Evolutionary conservation across 148 eudicot species (phyloP).

Genomic region (Rhododendron williamsianum): DNA sequence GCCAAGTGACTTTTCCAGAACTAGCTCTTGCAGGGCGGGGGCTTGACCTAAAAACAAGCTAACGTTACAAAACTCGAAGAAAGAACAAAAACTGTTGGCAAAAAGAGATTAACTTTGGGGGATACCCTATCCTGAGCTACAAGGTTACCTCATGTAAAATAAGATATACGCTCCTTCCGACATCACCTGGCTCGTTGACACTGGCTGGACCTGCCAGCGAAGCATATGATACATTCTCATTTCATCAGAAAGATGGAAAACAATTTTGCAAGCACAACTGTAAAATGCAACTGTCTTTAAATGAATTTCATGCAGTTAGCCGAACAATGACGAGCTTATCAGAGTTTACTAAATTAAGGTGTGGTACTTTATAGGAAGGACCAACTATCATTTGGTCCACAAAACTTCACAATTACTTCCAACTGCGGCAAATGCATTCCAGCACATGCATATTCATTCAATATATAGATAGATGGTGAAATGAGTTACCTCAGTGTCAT

Average conservation of each 20-base stretch:
- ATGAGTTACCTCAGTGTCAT: conserved; percentile 70
- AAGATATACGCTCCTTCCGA: conserved; percentile 94
- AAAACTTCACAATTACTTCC: background rate
- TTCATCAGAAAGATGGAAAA: background rate
- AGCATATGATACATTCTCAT: conserved; percentile 7
- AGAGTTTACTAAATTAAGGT: background rate
- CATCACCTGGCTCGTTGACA: conserved; percentile 74
- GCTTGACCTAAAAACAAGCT: conserved; percentile 40
- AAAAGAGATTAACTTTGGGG: background rate
- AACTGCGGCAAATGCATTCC: background rate
- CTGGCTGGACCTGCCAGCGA: conserved; percentile 66
- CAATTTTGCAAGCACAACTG: background rate
- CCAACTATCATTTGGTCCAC: background rate
- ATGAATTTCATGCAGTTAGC: background rate
- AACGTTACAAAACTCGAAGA: background rate
- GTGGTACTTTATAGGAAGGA: background rate
- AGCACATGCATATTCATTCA: background rate
- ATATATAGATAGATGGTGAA: background rate
- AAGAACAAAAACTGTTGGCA: background rate
- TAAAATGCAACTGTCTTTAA: no score
- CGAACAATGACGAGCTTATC: background rate
- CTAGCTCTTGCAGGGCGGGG: conserved; percentile 59
- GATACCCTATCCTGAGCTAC: background rate
- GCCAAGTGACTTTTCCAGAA: conserved; percentile 29
- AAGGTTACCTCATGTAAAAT: conserved; percentile 82